Base-by-base conservation (phyloP, 805 yeast species). In the Saccharomycopsis capsularis region DNA sequence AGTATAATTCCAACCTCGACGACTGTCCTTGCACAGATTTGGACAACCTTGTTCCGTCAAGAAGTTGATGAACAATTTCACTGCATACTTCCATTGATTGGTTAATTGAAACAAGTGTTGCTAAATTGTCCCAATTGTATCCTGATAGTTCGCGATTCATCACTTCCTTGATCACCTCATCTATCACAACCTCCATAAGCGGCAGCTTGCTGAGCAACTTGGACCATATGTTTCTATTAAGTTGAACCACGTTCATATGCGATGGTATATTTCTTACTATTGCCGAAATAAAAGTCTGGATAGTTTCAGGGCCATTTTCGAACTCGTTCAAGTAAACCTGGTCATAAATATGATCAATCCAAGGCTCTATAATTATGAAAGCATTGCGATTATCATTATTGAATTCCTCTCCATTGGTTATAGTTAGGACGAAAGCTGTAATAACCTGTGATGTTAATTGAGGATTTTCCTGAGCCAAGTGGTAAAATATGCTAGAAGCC, bases 81-180 rank as follows among this genome's bases (percentile, higher is more conserved):
- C 86, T 82, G 57, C 88, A 81, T 2, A 85, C 70, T 54, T 82
- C 86, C n/a, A 81, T 68, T 1, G 91, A 80, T 2, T 95, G 89
- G 21, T 77, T 68, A 15, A 78, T 63, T 0, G 82, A 74, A 54
- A 87, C 67, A n/a, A 83, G 70, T 0, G 82, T 72, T 2, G 82
- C 72, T 4, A 81, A 73, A 42, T 74, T 76, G 18, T 73, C 71
- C 88, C 87, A 85, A 42, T 74, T 80, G 34, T 77, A 74, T 3
- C 82, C 84, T 56, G 82, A 87, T 15, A 87, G 81, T 55, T 82
- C 84, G 58, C 81, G 78, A 55, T 85, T 93, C 56, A 85, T 74
- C 1, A 89, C 82, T 54, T 81, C 82, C 2, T 81, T 76, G 4
- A 86, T 76, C 21, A 85, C 76, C 58, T 86, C 96, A 54, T 85